A percentile compares a stretch with the other conserved stretches of the same genome.
Conservation (phyloP, 331 rosid species). For the Prunus yedoensis region DNA sequence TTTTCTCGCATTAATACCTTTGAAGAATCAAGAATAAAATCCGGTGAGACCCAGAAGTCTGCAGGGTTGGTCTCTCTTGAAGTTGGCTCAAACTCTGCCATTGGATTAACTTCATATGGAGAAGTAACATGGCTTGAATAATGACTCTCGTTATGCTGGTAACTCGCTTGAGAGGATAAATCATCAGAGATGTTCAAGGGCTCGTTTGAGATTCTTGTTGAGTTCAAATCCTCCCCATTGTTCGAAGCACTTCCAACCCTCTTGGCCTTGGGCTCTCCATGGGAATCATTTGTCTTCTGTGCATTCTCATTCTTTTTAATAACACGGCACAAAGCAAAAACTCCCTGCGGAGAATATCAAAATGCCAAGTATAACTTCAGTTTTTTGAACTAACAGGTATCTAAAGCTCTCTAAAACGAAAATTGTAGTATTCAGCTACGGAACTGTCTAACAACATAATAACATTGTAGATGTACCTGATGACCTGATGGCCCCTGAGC, state of each 20-base stretch:
- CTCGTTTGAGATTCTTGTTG: slow-evolving; percentile 33
- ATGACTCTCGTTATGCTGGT: slow-evolving; percentile 44
- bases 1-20: slow-evolving; percentile 49
- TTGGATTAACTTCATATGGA: slow-evolving; percentile 38
- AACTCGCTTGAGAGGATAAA: slow-evolving; percentile 42
- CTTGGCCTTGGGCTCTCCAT: slow-evolving; percentile 45
- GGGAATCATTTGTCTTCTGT: slow-evolving; percentile 41
- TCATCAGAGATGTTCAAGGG: slow-evolving; percentile 38
- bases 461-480: slow-evolving; percentile 41
- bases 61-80: slow-evolving; percentile 45
- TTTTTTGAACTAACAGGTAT: background rate
- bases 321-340: slow-evolving; percentile 83
- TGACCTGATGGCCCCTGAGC: slow-evolving; percentile 49
- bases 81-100: slow-evolving; percentile 44
- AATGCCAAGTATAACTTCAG: slow-evolving; percentile 5
- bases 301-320: slow-evolving; percentile 61
- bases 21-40: slow-evolving; percentile 79
- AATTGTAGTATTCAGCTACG: background rate
- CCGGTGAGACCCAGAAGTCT: slow-evolving; percentile 70
- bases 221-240: slow-evolving; percentile 36
- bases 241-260: slow-evolving; percentile 38
- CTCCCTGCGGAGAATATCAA: slow-evolving; percentile 48
- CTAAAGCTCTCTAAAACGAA: background rate
- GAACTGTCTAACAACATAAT: background rate
- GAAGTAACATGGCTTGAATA: slow-evolving; percentile 50